Conservation (phyloP, 441 rosid genomes). For the Omphalea diandra region DNA sequence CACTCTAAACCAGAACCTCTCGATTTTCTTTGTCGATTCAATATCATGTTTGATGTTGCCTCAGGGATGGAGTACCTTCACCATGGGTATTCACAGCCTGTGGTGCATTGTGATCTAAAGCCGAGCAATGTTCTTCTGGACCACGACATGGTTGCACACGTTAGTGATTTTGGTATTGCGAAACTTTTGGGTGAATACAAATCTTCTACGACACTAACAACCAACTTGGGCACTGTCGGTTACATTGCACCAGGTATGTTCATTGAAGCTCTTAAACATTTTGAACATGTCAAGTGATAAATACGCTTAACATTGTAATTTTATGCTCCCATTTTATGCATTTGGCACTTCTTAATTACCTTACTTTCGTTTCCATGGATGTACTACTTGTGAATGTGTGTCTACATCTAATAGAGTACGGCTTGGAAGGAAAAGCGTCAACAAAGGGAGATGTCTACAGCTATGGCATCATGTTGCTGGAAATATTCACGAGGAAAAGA, state of each 20-base stretch:
- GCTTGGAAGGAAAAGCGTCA: conserved; percentile 4
- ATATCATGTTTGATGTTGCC: conserved; percentile 4
- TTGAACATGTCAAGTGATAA: too few relatives aligned
- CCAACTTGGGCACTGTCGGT: conserved; percentile 2
- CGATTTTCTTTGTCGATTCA: background rate
- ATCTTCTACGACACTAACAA: background rate
- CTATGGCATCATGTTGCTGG: conserved; percentile 11
- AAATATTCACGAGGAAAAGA: background rate
- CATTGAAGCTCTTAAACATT: too few relatives aligned
- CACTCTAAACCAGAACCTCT: background rate
- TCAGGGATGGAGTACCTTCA: conserved; percentile 9
- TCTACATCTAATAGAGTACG: background rate
- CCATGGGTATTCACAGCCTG: conserved; percentile 12
- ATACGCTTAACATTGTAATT: too few relatives aligned
- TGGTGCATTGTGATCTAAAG: conserved; percentile 8
- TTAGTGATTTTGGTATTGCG: conserved; percentile 2
- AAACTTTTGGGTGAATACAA: conserved; percentile 5
- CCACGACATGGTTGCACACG: conserved; percentile 3
- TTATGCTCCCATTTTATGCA: too few relatives aligned
- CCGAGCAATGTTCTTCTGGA: too few relatives aligned
- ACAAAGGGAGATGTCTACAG: conserved; percentile 11
- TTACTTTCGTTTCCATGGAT: too few relatives aligned
- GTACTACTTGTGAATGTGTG: background rate
- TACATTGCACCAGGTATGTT: conserved; percentile 15
- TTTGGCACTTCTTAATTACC: too few relatives aligned